Conservation (phyloP, 2,329 filamentous ascomycete genomes). For the Diaporthe humulicola region DNA sequence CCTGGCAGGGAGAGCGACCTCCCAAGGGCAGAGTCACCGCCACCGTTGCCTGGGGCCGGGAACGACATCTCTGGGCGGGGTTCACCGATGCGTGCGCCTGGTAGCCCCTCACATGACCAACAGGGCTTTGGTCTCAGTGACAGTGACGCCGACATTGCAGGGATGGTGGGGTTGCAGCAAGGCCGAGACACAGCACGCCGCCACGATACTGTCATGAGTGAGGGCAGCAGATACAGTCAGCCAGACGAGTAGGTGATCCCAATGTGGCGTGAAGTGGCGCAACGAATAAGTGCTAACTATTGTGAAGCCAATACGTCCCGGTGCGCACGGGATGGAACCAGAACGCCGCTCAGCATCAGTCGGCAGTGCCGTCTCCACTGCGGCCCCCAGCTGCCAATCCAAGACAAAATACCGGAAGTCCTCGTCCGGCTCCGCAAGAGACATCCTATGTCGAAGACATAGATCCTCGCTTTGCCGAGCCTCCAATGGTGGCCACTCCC, state of each 20-base stretch:
- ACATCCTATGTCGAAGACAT: constrained; percentile 76
- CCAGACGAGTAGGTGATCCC: constrained; percentile 74
- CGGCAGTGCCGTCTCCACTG: constrained; percentile 44
- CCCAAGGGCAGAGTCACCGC: constrained; percentile 74
- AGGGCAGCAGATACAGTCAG: constrained; percentile 77
- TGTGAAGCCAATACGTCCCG: constrained; percentile 64
- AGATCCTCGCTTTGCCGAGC: constrained; percentile 84
- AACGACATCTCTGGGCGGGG: constrained; percentile 46
- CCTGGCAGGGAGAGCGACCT: constrained; percentile 58
- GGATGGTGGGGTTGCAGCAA: constrained; percentile 68
- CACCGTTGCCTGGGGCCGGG: constrained; percentile 66
- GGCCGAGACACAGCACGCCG: constrained; percentile 54
- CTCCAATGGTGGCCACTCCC: constrained; percentile 47
- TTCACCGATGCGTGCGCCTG: constrained; percentile 80
- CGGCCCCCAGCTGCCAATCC: constrained; percentile 51
- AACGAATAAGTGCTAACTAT: constrained; percentile 6
- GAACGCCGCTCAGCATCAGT: constrained; percentile 59
- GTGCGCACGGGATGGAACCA: constrained; percentile 70
- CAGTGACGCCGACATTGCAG: constrained; percentile 79
- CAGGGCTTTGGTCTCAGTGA: constrained; percentile 65
- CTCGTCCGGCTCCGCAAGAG: constrained; percentile 49
- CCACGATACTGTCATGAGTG: constrained; percentile 69
- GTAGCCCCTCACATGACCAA: constrained; percentile 60
- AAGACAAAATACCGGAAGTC: constrained; percentile 49
- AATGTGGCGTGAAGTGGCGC: background rate